Conservation (phyloP, 164 flowering plant genomes). For the Piper longum region DNA sequence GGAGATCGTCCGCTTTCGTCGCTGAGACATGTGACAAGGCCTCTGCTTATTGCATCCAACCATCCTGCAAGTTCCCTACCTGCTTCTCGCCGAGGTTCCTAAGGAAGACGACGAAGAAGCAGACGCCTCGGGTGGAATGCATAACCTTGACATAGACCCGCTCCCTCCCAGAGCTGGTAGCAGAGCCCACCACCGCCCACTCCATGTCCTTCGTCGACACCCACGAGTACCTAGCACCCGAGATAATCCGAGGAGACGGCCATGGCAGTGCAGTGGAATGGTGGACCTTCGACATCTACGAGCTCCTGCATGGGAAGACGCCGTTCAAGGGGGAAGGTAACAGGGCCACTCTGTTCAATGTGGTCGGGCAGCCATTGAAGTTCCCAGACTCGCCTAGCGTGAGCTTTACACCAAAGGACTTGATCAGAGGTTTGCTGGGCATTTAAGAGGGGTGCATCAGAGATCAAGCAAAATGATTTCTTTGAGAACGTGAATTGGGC, state of each 20-base stretch:
- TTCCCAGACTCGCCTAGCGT: constrained; percentile 7
- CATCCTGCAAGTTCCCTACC: too few species aligned
- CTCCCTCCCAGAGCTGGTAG: constrained; percentile 5
- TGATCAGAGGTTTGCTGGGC: constrained; percentile 8
- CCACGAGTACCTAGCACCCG: constrained; percentile 10
- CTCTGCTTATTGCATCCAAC: neutral
- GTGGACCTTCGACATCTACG: constrained; percentile 12
- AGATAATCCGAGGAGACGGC: constrained; percentile 11
- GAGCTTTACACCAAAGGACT: constrained; percentile 3
- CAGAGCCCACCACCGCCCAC: constrained; percentile 6
- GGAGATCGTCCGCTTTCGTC: neutral
- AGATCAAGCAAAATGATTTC: constrained; percentile 10
- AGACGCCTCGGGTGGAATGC: too few species aligned
- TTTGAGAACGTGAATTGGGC: constrained; percentile 14
- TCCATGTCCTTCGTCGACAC: constrained; percentile 13
- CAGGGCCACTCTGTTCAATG: constrained; percentile 6
- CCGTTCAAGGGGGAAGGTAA: constrained; percentile 9
- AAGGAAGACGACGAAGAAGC: too few species aligned
- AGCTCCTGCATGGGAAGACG: constrained; percentile 6
- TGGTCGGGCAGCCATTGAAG: constrained; percentile 6
- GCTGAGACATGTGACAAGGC: neutral
- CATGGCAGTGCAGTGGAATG: constrained; percentile 13
- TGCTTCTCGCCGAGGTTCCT: too few species aligned
- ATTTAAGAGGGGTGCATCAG: constrained; percentile 12
- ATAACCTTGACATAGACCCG: too few species aligned